A percentile compares a stretch with the other conserved stretches of the same genome.
These are phyloP conservation scores for Syncephalastrum monosporum DNA, from an alignment of 371 early-diverging fungal genomes.

Conservation along the genomic window DNA sequence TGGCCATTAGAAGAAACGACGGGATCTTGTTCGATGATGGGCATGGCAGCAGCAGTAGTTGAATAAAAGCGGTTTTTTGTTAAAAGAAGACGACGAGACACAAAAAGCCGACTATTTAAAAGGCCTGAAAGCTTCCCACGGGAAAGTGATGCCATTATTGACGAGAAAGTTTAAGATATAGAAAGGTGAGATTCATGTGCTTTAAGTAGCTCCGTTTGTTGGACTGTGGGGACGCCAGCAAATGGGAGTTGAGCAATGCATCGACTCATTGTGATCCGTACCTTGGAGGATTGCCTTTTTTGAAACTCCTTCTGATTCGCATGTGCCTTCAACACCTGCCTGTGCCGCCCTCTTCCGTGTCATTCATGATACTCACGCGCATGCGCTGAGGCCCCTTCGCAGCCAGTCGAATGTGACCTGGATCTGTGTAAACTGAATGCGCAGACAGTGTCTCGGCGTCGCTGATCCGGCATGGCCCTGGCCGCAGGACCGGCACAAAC, in stretches of 20 bases:
- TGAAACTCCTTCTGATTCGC: conserved; percentile 13
- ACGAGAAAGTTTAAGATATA: conserved; percentile 4
- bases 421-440: not conserved
- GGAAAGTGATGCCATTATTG: conserved; percentile 20
- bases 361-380: conserved; percentile 7
- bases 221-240: conserved; percentile 15
- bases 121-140: conserved; percentile 19
- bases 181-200: conserved; percentile 14
- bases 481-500: not conserved
- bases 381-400: conserved; percentile 8
- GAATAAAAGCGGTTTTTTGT: not conserved
- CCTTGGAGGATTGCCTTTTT: not conserved
- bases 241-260: conserved; percentile 13
- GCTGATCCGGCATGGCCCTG: conserved; percentile 3
- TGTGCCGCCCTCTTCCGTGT: conserved; percentile 6
- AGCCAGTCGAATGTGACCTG: conserved; percentile 13
- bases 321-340: conserved; percentile 13
- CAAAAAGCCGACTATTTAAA: conserved; percentile 11
- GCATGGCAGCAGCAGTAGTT: conserved; percentile 7
- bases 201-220: conserved; percentile 10
- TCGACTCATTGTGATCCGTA: conserved; percentile 6
- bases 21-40: conserved; percentile 8
- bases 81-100: conserved; percentile 2
- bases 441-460: not conserved
- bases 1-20: conserved; percentile 2